phyloP scores from a whole-genome alignment of 2,329 filamentous ascomycete species.

The Colletotrichum sp. region DNA sequence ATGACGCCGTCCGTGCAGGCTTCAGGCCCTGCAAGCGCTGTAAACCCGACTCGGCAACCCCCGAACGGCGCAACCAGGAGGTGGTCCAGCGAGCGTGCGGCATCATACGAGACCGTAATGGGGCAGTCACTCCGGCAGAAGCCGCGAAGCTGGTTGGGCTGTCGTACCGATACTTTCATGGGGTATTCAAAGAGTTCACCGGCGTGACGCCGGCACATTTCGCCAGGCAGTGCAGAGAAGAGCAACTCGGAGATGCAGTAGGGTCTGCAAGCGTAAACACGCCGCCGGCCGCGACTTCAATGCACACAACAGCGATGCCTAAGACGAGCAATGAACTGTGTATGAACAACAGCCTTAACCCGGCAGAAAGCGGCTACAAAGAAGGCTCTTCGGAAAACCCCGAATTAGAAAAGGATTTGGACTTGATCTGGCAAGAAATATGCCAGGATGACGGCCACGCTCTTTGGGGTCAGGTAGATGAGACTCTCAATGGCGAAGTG shows the following conservation, averaged over 20 bases:
- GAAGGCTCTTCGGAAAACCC: neutral
- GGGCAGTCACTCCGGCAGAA: neutral
- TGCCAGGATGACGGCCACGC: neutral
- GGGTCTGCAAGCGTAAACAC: neutral
- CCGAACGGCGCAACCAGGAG: neutral
- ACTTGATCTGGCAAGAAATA: neutral
- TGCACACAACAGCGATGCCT: neutral
- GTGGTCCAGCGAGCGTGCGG: neutral
- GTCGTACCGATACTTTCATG: neutral
- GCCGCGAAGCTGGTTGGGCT: neutral
- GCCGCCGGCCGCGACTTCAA: neutral
- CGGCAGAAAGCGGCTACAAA: neutral
- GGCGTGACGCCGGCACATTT: neutral
- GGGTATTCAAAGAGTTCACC: neutral
- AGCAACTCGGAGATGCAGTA: neutral
- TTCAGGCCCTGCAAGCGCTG: neutral
- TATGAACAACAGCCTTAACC: neutral
- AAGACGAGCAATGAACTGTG: neutral
- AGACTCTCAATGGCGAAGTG: neutral
- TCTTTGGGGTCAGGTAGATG: neutral
- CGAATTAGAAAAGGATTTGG: neutral
- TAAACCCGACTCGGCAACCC: neutral
- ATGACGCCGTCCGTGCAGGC: neutral
- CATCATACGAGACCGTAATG: neutral
- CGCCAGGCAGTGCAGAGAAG: neutral